Conservation (phyloP, 768 basidiomycete species). For the Mycena alexandri region DNA sequence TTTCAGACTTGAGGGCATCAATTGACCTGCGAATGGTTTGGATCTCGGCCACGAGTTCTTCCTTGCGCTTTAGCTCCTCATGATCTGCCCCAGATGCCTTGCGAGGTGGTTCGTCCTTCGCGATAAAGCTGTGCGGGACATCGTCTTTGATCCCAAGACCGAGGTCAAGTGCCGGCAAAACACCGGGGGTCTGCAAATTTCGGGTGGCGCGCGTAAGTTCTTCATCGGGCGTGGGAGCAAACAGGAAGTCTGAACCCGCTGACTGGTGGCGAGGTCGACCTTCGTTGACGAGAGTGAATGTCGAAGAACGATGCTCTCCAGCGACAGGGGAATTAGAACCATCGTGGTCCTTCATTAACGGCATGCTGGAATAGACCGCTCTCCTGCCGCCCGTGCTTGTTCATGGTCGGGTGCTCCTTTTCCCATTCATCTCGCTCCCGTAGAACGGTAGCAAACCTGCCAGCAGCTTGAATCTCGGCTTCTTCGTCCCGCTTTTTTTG, state of each 20-base stretch:
- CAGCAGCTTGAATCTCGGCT: conserved; percentile 81
- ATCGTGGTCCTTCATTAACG: conserved; percentile 76
- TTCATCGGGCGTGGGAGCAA: conserved; percentile 71
- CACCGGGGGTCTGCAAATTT: conserved; percentile 65
- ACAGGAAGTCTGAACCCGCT: conserved; percentile 80
- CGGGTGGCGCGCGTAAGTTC: conserved; percentile 67
- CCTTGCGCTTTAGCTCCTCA: conserved; percentile 74
- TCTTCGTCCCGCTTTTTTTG: conserved; percentile 79
- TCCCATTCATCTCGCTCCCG: conserved; percentile 90
- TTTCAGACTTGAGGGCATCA: conserved; percentile 79
- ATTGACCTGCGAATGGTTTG: conserved; percentile 85
- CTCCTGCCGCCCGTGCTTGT: conserved; percentile 71
- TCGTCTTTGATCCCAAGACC: conserved; percentile 81
- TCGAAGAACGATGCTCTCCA: conserved; percentile 63
- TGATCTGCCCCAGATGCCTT: conserved; percentile 58
- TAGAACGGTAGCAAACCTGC: conserved; percentile 71
- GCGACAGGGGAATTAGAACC: conserved; percentile 59
- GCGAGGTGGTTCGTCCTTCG: conserved; percentile 55
- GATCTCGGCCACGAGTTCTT: conserved; percentile 82
- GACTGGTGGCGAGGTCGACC: conserved; percentile 72
- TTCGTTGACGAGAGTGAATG: conserved; percentile 64
- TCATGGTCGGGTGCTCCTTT: conserved; percentile 77
- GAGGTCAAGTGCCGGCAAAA: conserved; percentile 79
- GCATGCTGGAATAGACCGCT: conserved; percentile 74
- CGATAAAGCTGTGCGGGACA: conserved; percentile 79